Percentiles rank a stretch among this genome's conserved stretches.
phyloP scores from a whole-genome alignment of 176 grass and related monocot species.

The Cenchrus americanus region DNA sequence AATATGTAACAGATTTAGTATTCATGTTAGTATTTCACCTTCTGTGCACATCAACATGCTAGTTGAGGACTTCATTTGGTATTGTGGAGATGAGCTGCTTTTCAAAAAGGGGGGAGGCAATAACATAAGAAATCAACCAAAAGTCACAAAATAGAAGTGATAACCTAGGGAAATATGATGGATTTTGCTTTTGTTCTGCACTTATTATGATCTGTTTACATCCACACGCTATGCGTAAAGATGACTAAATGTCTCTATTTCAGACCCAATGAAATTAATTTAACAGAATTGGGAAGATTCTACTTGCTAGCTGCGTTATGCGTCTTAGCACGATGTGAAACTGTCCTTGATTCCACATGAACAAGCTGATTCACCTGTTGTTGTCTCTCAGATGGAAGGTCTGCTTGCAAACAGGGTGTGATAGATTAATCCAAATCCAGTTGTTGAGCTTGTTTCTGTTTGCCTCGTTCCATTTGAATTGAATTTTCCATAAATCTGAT shows the following conservation, averaged over 20 bases:
- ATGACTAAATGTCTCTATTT: not conserved
- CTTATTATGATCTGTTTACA: not conserved
- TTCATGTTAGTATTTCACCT: slow-evolving; percentile 2
- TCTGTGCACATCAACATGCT: not conserved
- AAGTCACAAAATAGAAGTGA: not conserved
- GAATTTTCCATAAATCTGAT: not conserved
- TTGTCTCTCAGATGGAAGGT: not conserved
- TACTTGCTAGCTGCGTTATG: not conserved
- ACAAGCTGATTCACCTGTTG: slow-evolving; percentile 1
- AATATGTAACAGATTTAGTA: not conserved
- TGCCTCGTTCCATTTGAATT: not conserved
- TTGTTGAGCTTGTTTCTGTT: slow-evolving; percentile 22
- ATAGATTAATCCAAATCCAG: not conserved
- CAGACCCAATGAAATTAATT: slow-evolving; percentile 8
- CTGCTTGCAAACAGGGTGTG: not conserved
- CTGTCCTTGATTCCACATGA: not conserved
- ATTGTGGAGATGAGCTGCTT: not conserved
- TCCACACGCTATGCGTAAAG: not conserved
- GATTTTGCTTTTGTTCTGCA: not conserved
- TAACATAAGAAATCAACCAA: not conserved
- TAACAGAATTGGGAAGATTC: not conserved
- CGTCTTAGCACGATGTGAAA: not conserved
- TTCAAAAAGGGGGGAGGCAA: not conserved
- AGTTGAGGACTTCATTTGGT: slow-evolving; percentile 1
- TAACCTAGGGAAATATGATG: not conserved